Evolutionary conservation across 2,329 filamentous ascomycete species (phyloP).

Genomic region (Aspergillus sp.): DNA sequence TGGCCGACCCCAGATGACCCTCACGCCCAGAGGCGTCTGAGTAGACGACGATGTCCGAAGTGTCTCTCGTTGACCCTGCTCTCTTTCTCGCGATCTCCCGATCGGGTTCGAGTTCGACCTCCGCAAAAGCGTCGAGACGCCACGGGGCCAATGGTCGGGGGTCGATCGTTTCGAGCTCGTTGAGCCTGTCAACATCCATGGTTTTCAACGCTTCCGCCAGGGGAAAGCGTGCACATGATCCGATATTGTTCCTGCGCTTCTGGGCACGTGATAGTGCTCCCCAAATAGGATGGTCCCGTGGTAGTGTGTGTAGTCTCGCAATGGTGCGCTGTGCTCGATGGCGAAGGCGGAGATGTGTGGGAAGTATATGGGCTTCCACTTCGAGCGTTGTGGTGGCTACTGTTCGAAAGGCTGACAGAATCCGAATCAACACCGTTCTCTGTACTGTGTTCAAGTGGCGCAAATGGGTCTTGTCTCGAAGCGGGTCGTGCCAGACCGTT

Average conservation of each 20-base stretch:
- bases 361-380: no score
- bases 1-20: no score
- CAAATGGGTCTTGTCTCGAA: neutral
- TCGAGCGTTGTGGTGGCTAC: no score
- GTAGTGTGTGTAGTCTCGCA: no score
- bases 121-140: neutral
- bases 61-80: no score
- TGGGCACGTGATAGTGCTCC: neutral
- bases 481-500: constrained; percentile 21
- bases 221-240: neutral
- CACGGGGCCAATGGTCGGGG: neutral
- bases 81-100: neutral
- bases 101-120: neutral
- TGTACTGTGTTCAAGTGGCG: neutral
- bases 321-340: no score
- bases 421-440: no score
- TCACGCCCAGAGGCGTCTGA: no score
- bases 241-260: neutral
- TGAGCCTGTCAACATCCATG: neutral
- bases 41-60: no score
- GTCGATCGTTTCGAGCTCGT: neutral
- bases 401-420: no score
- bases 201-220: neutral
- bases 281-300: neutral
- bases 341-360: no score